phyloP scores from a whole-genome alignment of 352 stramenopile species.

The Phytophthora multivora region DNA sequence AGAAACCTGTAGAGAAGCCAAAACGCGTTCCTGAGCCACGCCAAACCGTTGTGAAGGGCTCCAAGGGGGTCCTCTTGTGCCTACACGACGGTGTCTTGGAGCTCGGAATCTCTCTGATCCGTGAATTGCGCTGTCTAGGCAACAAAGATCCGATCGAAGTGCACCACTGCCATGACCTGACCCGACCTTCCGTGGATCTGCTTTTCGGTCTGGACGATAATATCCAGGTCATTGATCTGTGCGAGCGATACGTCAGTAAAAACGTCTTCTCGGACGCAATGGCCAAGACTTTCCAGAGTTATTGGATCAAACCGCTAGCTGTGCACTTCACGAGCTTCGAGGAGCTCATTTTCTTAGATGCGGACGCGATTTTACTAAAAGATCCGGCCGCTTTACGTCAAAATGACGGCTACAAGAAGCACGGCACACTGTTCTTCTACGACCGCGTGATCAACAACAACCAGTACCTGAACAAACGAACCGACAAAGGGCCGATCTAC shows the following conservation, averaged over 20 bases:
- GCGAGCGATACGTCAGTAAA: conserved; percentile 30
- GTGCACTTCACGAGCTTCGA: conserved; percentile 50
- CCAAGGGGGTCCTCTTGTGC: conserved; percentile 48
- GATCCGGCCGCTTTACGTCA: conserved; percentile 33
- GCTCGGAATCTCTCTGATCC: conserved; percentile 54
- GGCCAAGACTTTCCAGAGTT: conserved; percentile 43
- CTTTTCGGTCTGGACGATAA: conserved; percentile 39
- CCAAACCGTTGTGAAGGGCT: conserved; percentile 36
- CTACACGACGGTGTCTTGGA: conserved; percentile 47
- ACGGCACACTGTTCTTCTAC: conserved; percentile 49
- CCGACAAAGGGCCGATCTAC: conserved; percentile 33
- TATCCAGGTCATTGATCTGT: conserved; percentile 57
- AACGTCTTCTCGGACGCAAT: conserved; percentile 33
- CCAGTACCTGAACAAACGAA: conserved; percentile 54
- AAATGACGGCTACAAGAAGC: conserved; percentile 47
- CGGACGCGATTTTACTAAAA: conserved; percentile 47
- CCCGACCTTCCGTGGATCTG: conserved; percentile 33
- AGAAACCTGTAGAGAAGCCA: conserved; percentile 18
- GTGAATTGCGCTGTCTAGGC: conserved; percentile 53
- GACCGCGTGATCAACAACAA: conserved; percentile 52
- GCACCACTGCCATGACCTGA: conserved; percentile 59
- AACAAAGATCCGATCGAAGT: conserved; percentile 59
- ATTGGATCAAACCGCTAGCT: conserved; percentile 57
- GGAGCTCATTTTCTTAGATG: conserved; percentile 59
- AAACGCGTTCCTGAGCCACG: conserved; percentile 28